A percentile compares a stretch with the other conserved stretches of the same genome.
Conservation (phyloP, 2,329 filamentous ascomycete genomes). For the Pseudogymnoascus pannorum region DNA sequence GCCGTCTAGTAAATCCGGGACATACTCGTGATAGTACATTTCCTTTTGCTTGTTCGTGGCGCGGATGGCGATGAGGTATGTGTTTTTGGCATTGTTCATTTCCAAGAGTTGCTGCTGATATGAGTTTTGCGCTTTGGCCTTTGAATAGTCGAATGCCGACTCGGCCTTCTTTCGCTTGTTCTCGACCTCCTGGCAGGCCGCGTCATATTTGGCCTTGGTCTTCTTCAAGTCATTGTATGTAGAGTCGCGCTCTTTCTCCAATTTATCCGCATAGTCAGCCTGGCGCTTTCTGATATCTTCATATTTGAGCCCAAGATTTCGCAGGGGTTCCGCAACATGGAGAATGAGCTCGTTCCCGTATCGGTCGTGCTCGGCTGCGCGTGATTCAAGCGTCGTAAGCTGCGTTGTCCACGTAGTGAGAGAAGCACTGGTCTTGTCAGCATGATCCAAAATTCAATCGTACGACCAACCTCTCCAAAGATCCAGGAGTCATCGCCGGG, state of each 20-base stretch:
- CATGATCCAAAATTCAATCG: constrained; percentile 13
- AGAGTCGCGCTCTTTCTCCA: constrained; percentile 81
- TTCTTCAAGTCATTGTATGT: constrained; percentile 84
- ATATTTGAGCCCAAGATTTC: constrained; percentile 64
- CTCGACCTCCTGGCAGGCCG: constrained; percentile 89
- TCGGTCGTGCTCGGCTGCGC: constrained; percentile 82
- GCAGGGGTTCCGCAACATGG: constrained; percentile 81
- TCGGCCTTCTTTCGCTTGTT: constrained; percentile 91
- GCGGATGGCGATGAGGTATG: constrained; percentile 93
- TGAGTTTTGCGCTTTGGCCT: constrained; percentile 79
- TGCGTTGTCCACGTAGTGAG: constrained; percentile 96
- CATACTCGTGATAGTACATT: constrained; percentile 93
- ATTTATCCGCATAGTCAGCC: constrained; percentile 76
- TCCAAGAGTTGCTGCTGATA: constrained; percentile 90
- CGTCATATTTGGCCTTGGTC: constrained; percentile 87
- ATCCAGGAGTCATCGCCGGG: constrained; percentile 87
- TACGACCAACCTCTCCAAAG: constrained; percentile 65
- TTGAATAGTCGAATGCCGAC: constrained; percentile 76
- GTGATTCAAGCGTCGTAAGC: constrained; percentile 78
- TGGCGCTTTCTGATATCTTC: constrained; percentile 92
- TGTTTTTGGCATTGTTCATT: constrained; percentile 98
- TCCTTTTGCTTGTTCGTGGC: constrained; percentile 98
- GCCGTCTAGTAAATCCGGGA: constrained; percentile 88
- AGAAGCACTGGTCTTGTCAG: constrained; percentile 64
- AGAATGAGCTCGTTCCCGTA: constrained; percentile 71